Evolutionary conservation across 768 basidiomycete species (phyloP), one percentile per base, ranked within the genome.

Genomic region (Lactarius trivialis): DNA sequence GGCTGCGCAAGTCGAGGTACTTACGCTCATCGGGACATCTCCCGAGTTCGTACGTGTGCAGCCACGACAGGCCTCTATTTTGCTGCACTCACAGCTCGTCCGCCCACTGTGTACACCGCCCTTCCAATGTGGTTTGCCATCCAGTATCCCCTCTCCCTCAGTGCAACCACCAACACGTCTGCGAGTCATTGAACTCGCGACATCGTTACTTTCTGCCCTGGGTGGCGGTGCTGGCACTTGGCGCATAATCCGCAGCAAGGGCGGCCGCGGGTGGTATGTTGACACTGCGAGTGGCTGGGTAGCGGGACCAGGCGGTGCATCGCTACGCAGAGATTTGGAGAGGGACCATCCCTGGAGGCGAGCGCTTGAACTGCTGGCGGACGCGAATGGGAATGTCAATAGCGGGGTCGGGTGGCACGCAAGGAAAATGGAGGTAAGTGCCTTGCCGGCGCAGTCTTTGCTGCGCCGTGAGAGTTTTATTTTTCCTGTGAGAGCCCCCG

Each of bases 391-490:
- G 9, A 91, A 91, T 69, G 92, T 96, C n/a, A 88, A 81, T 71
- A 91, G 88, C 69, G 89, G 88, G 4, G 83, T 96, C 6, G 96
- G 96, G 0, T 98, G 95, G 94, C 93, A 97, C 75, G 86, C 91
- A 24, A 77, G 95, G 61, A 99, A 99, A 76, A 91, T 92, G 68
- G 60, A 86, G 76, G n/a, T 41, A n/a, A 28, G 64, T 53, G 34
- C 48, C 19, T 64, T 7, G 48, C 7, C 49, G 53, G 54, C 21
- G 19, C 62, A 36, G 21, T 58, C n/a, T 7, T 45, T 41, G 30
- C 48, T 26, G 30, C 26, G 11, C 36, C 30, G 28, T 60, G 41
- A 43, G 21, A n/a, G n/a, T n/a, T n/a, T n/a, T n/a, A n/a, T n/a
- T 7, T 21, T 30, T 28, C 14, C 19, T 33, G 36, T 61, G 26